Evolutionary conservation across 2,329 filamentous ascomycete species (phyloP).

Genomic region (Talaromyces sp.): DNA sequence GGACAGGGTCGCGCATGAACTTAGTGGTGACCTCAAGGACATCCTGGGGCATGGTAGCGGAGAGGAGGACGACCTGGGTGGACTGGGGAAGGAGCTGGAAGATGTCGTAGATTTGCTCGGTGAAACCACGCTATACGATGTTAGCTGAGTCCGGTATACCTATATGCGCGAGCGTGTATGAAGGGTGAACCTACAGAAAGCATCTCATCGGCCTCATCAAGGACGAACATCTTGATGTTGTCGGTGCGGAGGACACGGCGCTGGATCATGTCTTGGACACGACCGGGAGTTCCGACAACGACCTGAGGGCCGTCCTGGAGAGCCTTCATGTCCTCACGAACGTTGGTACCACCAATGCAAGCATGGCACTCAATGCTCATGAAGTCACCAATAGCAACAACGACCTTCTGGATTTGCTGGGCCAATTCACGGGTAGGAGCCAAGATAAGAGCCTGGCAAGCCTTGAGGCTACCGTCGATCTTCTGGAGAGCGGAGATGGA

Average conservation of each 20-base stretch:
- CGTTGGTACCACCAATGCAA: slow-evolving; percentile 97
- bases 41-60: slow-evolving; percentile 98
- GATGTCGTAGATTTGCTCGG: slow-evolving; percentile 99
- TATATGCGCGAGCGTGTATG: too few relatives aligned
- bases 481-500: slow-evolving; percentile 99
- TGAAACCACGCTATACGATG: slow-evolving; percentile 76
- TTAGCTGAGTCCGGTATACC: slow-evolving; percentile 14
- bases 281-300: slow-evolving; percentile 94
- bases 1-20: slow-evolving; percentile 99
- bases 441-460: slow-evolving; percentile 96
- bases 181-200: slow-evolving; percentile 47
- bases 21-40: slow-evolving; percentile 99
- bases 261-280: slow-evolving; percentile 99
- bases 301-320: slow-evolving; percentile 94
- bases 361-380: slow-evolving; percentile 99
- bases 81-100: slow-evolving; percentile 98
- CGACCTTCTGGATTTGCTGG: slow-evolving; percentile 99
- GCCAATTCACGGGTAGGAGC: slow-evolving; percentile 97
- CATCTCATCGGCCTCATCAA: slow-evolving; percentile 99
- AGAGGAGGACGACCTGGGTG: slow-evolving; percentile 96
- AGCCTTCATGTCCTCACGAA: slow-evolving; percentile 98
- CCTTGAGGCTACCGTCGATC: slow-evolving; percentile 91
- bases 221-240: slow-evolving; percentile 99
- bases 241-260: slow-evolving; percentile 95
- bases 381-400: slow-evolving; percentile 97